Percentiles rank a stretch among this genome's conserved stretches.
Conservation (phyloP, 306 rosid species). For the Castanospermum australe region DNA sequence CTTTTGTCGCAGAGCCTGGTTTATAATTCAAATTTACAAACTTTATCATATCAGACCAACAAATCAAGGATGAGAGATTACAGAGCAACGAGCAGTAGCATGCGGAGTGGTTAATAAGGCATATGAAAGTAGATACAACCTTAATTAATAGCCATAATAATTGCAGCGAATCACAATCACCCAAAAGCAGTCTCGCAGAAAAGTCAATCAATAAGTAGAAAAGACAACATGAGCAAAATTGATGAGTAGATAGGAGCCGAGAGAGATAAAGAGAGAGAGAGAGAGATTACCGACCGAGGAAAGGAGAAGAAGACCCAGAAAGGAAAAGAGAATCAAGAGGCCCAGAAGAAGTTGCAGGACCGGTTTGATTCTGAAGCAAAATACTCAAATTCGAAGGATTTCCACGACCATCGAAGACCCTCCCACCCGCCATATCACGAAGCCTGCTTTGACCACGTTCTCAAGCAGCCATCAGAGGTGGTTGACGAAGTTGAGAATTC, state of each 20-base stretch:
- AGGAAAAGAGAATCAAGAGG: slow-evolving; percentile 60
- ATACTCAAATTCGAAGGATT: slow-evolving; percentile 30
- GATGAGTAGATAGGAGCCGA: not conserved
- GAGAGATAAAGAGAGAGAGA: not conserved
- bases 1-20: not conserved
- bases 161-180: not conserved
- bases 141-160: not conserved
- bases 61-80: not conserved
- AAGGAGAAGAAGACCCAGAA: slow-evolving; percentile 55
- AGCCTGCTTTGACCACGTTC: not conserved
- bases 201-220: not conserved
- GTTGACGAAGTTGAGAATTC: not conserved
- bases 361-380: slow-evolving; percentile 52
- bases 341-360: slow-evolving; percentile 37
- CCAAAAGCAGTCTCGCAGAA: not conserved
- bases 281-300: slow-evolving; percentile 50
- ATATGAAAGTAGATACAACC: not conserved
- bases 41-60: not conserved
- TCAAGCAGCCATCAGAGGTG: slow-evolving; percentile 22
- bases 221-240: not conserved
- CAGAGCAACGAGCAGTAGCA: not conserved
- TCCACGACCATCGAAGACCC: slow-evolving; percentile 29
- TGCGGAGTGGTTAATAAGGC: not conserved
- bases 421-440: slow-evolving; percentile 54
- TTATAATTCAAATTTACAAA: not conserved